These are phyloP conservation scores for Paramyrothecium sp. DNA, from an alignment of 2,329 filamentous ascomycete species.

Conservation along the genomic window DNA sequence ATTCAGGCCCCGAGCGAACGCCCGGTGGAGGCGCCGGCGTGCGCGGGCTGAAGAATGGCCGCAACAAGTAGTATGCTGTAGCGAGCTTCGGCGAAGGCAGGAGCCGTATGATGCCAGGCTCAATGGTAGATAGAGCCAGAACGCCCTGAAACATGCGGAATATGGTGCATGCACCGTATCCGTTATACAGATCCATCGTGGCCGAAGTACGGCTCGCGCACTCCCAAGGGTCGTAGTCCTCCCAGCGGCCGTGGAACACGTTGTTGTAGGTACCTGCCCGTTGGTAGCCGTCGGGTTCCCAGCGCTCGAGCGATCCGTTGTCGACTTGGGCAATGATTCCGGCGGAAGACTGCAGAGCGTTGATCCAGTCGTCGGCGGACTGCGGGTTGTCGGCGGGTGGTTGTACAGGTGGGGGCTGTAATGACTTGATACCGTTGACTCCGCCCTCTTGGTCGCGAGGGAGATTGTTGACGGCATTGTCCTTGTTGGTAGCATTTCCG, in stretches of 20 bases:
- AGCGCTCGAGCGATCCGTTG: slow-evolving; percentile 69
- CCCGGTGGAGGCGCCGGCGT: slow-evolving; percentile 34
- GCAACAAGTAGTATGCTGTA: slow-evolving; percentile 74
- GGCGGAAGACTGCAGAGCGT: slow-evolving; percentile 40
- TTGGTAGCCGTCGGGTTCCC: slow-evolving; percentile 68
- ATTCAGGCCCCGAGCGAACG: slow-evolving; percentile 36
- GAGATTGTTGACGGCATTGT: slow-evolving; percentile 18
- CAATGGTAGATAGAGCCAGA: slow-evolving; percentile 52
- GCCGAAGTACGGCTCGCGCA: slow-evolving; percentile 50
- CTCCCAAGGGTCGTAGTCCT: slow-evolving; percentile 56
- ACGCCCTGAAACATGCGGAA: slow-evolving; percentile 60
- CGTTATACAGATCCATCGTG: slow-evolving; percentile 57
- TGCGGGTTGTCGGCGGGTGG: slow-evolving; percentile 14
- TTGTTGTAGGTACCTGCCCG: slow-evolving; percentile 54
- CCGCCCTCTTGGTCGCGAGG: slow-evolving; percentile 11
- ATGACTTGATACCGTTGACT: not conserved
- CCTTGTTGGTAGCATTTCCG: slow-evolving; percentile 36
- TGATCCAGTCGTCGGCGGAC: slow-evolving; percentile 36
- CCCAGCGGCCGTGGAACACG: slow-evolving; percentile 54
- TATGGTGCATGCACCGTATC: slow-evolving; percentile 55
- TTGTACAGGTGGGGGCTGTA: not conserved
- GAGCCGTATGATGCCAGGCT: slow-evolving; percentile 69
- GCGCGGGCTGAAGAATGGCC: slow-evolving; percentile 51
- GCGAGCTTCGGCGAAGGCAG: slow-evolving; percentile 71
- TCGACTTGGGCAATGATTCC: slow-evolving; percentile 65